These are phyloP conservation scores for Stachybotrys chlorohalonatus DNA, from an alignment of 2,329 filamentous ascomycete species.

Conservation along the genomic window DNA sequence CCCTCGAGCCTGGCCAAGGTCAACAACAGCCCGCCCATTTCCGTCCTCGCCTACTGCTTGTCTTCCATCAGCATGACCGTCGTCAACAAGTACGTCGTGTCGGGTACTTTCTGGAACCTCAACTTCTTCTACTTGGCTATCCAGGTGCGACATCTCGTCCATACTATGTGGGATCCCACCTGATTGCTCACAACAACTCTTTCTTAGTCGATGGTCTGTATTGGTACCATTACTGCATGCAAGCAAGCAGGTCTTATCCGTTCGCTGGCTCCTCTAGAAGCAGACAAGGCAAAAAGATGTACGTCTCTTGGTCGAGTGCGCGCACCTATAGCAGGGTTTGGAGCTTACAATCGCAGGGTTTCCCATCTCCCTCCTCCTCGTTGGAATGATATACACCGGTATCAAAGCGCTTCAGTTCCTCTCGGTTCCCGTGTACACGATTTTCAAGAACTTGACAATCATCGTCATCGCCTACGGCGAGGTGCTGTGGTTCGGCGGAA, in stretches of 20 bases:
- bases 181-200: not conserved
- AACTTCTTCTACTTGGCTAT: conserved; percentile 92
- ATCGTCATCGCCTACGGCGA: conserved; percentile 98
- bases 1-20: conserved; percentile 36
- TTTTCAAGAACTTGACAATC: conserved; percentile 99
- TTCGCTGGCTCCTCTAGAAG: conserved; percentile 72
- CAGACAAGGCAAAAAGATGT: conserved; percentile 90
- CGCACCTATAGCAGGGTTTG: not conserved
- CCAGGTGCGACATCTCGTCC: conserved; percentile 59
- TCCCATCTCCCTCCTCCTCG: conserved; percentile 87
- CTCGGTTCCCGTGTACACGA: conserved; percentile 96
- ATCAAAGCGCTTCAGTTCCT: conserved; percentile 94
- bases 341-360: conserved; percentile 57
- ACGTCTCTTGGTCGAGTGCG: conserved; percentile 22
- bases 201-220: conserved; percentile 75
- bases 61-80: conserved; percentile 99
- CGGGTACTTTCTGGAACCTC: conserved; percentile 83
- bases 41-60: conserved; percentile 83
- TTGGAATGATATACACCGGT: conserved; percentile 98
- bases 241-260: conserved; percentile 77
- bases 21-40: conserved; percentile 68
- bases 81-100: conserved; percentile 98
- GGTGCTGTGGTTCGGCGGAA: conserved; percentile 95
- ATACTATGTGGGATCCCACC: not conserved
- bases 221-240: conserved; percentile 71